phyloP scores from a whole-genome alignment of 441 rosid species.

The Eruca vesicaria region DNA sequence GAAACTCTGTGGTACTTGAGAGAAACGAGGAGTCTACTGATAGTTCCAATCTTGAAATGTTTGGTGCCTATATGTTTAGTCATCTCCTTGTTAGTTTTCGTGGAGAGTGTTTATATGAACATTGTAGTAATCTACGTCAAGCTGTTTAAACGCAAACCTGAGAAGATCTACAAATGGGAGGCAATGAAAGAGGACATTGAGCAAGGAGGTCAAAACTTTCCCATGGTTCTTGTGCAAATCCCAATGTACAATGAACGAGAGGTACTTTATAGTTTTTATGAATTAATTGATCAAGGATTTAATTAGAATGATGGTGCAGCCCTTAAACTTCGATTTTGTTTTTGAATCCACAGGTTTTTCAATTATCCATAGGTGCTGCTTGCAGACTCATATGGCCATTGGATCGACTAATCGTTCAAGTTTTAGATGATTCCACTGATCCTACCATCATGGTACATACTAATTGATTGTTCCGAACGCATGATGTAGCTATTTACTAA shows the following conservation, averaged over 20 bases:
- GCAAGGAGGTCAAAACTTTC: conserved; percentile 62
- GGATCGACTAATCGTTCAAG: conserved; percentile 45
- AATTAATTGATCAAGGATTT: background rate
- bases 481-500: background rate
- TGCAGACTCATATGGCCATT: conserved; percentile 57
- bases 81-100: conserved; percentile 73
- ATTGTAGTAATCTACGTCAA: conserved; percentile 52
- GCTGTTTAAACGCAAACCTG: conserved; percentile 66
- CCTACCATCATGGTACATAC: conserved; percentile 37
- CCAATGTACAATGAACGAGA: conserved; percentile 88
- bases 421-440: conserved; percentile 52
- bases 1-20: conserved; percentile 40
- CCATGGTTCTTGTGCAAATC: conserved; percentile 80
- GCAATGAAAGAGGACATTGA: conserved; percentile 69
- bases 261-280: conserved; percentile 33
- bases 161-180: conserved; percentile 67
- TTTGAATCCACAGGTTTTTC: conserved; percentile 40
- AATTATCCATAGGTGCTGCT: conserved; percentile 50
- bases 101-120: conserved; percentile 73
- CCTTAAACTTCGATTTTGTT: background rate
- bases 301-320: background rate
- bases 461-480: no score
- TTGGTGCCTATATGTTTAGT: conserved; percentile 52
- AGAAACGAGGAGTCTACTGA: conserved; percentile 56
- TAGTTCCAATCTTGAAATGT: conserved; percentile 57